These are phyloP conservation scores for Vaccinium macrocarpon DNA, from an alignment of 148 eudicot genomes.

Conservation along the genomic window DNA sequence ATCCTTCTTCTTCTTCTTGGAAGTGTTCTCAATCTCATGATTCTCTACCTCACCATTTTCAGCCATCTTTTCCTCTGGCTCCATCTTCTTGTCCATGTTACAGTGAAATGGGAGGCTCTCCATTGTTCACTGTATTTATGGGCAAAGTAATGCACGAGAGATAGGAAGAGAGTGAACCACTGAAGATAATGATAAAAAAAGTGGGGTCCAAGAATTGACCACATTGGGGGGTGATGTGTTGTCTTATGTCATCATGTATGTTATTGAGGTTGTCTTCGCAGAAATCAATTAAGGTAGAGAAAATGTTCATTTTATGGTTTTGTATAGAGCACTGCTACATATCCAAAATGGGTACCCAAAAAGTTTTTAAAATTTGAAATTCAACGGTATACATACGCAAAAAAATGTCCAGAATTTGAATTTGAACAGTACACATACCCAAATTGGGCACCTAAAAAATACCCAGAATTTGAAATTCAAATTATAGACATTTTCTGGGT, in stretches of 20 bases:
- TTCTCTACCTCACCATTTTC: constrained; percentile 19
- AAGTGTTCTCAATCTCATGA: constrained; percentile 20
- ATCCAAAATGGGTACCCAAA: no score
- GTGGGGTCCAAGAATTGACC: not conserved
- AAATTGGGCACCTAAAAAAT: no score
- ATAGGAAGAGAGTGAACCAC: not conserved
- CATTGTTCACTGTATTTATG: not conserved
- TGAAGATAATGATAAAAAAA: not conserved
- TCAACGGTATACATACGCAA: no score
- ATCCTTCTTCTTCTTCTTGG: constrained; percentile 17
- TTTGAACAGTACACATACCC: no score
- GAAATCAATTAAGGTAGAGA: not conserved
- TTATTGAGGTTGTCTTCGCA: not conserved
- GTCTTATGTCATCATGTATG: constrained; percentile 1
- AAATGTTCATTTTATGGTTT: not conserved
- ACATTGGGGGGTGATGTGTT: not conserved
- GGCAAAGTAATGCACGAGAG: not conserved
- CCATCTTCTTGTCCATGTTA: not conserved
- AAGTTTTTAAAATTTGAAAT: no score
- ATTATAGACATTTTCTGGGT: no score
- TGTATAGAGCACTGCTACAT: no score
- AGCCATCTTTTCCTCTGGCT: not conserved
- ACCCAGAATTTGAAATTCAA: no score
- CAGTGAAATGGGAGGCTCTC: not conserved
- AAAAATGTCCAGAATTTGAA: no score